phyloP scores from a whole-genome alignment of 306 rosid genomes.

The Cicer chorassanicum region DNA sequence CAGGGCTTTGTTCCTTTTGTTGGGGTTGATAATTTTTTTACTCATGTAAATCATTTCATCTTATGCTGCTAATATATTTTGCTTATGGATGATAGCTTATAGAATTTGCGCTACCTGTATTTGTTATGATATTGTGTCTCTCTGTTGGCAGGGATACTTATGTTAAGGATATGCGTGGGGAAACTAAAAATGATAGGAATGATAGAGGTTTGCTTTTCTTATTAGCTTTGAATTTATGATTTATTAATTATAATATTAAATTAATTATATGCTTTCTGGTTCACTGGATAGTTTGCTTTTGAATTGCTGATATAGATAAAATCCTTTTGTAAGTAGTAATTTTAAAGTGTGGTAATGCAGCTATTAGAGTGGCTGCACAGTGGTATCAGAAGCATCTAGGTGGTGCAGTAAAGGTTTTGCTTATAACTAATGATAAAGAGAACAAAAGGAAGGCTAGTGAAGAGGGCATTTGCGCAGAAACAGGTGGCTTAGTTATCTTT shows the following conservation, averaged over 20 bases:
- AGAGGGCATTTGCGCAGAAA: conserved; percentile 91
- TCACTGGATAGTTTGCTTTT: conserved; percentile 22
- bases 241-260: neutral
- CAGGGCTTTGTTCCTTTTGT: conserved; percentile 18
- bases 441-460: conserved; percentile 87
- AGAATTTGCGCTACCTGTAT: neutral
- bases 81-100: conserved; percentile 11
- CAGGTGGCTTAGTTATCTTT: conserved; percentile 61
- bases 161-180: conserved; percentile 84
- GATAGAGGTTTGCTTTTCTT: conserved; percentile 81
- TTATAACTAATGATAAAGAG: conserved; percentile 88
- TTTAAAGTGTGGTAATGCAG: conserved; percentile 57
- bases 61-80: conserved; percentile 19
- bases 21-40: conserved; percentile 8
- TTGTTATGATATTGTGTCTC: conserved; percentile 10
- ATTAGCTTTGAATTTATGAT: conserved; percentile 33
- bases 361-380: conserved; percentile 90
- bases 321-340: conserved; percentile 41
- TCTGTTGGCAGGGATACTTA: conserved; percentile 78
- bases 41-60: conserved; percentile 12
- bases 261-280: conserved; percentile 14
- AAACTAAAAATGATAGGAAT: conserved; percentile 89
- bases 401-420: conserved; percentile 69
- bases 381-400: conserved; percentile 98
- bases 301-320: conserved; percentile 28